Conservation (phyloP, 176 grass and related monocot species). For the Avena sativa region DNA sequence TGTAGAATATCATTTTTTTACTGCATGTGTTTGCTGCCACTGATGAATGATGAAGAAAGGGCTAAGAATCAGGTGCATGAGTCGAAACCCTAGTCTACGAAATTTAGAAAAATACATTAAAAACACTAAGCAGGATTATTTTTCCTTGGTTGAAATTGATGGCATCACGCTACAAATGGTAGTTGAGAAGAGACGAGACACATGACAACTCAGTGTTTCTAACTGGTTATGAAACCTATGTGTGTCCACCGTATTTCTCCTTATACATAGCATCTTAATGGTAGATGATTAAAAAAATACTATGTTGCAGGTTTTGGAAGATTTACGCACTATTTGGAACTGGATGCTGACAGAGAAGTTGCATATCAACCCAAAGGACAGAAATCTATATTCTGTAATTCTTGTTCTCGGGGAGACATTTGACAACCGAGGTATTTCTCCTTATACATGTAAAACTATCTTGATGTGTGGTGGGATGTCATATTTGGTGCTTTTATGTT, state of each 20-base stretch:
- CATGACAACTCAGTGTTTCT: not conserved
- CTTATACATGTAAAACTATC: constrained; percentile 11
- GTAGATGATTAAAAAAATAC: not conserved
- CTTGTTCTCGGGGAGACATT: constrained; percentile 94
- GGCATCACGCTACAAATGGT: not conserved
- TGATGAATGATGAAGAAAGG: not conserved
- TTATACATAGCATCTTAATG: constrained; percentile 2
- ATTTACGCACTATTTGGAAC: constrained; percentile 88
- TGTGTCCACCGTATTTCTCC: constrained; percentile 7
- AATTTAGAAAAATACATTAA: not conserved
- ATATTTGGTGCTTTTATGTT: not conserved
- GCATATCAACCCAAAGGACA: constrained; percentile 76
- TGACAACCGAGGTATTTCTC: constrained; percentile 87
- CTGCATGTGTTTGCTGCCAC: not conserved
- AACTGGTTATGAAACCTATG: constrained; percentile 21
- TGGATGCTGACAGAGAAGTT: constrained; percentile 90
- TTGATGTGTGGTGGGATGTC: not conserved
- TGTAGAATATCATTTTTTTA: not conserved
- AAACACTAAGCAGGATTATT: not conserved
- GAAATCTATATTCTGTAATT: constrained; percentile 78
- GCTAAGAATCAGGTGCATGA: constrained; percentile 9
- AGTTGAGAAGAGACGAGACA: not conserved
- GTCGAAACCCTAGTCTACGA: not conserved
- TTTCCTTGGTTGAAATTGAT: constrained; percentile 6
- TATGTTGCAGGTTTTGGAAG: constrained; percentile 75